phyloP scores from a whole-genome alignment of 176 grass and related monocot genomes.

The Zizania latifolia region DNA sequence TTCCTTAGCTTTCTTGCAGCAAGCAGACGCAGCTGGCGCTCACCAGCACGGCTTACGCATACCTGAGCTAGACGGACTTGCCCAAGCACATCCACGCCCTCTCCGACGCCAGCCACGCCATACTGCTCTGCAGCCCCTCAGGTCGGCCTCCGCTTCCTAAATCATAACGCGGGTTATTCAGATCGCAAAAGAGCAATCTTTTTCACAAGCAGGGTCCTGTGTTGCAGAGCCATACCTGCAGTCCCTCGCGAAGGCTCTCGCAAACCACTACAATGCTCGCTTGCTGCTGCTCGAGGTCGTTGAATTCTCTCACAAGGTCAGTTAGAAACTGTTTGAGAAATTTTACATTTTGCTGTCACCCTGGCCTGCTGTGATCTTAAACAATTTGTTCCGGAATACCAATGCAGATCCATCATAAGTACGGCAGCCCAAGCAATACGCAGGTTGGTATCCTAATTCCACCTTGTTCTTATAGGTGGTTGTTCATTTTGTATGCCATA shows the following conservation, averaged over 20 bases:
- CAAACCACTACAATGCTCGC: conserved; percentile 55
- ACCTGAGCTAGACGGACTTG: conserved; percentile 43
- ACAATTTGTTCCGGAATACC: not conserved
- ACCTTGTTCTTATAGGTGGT: not conserved
- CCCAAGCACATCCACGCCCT: conserved; percentile 60
- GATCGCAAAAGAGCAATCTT: not conserved
- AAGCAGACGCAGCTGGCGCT: conserved; percentile 48
- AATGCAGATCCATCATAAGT: conserved; percentile 76
- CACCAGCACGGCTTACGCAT: conserved; percentile 64
- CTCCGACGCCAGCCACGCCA: conserved; percentile 51
- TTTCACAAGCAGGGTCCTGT: not conserved
- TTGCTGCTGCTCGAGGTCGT: conserved; percentile 59
- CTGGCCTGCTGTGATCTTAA: conserved; percentile 19
- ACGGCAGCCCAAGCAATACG: conserved; percentile 39
- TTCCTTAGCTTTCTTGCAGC: conserved; percentile 43
- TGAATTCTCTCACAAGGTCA: conserved; percentile 53
- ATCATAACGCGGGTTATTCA: not conserved
- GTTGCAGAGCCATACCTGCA: conserved; percentile 62
- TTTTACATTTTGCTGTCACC: not conserved
- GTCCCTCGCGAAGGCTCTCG: conserved; percentile 65
- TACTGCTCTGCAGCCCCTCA: conserved; percentile 71
- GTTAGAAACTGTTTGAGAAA: not conserved
- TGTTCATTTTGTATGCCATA: not conserved
- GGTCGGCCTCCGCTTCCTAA: conserved; percentile 31
- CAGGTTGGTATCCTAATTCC: conserved; percentile 26